These are phyloP conservation scores for Lactifluus volemus DNA, from an alignment of 768 basidiomycete genomes.

Conservation along the genomic window DNA sequence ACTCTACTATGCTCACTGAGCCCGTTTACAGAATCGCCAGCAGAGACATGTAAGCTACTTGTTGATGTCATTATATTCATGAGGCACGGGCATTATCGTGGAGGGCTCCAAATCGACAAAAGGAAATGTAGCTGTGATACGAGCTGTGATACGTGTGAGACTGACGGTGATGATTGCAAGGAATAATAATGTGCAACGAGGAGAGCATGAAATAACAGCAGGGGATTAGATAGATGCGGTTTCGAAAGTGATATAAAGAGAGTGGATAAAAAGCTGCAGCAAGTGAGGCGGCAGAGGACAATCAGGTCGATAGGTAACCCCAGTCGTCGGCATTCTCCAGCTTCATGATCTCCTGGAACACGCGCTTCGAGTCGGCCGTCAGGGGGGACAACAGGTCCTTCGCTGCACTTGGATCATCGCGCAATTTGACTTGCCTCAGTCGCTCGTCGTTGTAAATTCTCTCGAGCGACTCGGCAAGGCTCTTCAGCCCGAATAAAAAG, in stretches of 20 bases:
- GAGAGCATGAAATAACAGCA: constrained; percentile 13
- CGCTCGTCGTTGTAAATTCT: constrained; percentile 85
- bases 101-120: background rate
- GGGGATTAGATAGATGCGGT: constrained; percentile 2
- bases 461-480: constrained; percentile 65
- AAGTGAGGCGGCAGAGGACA: background rate
- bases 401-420: constrained; percentile 42
- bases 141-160: constrained; percentile 2
- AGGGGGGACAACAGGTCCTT: constrained; percentile 53
- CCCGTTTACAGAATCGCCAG: background rate
- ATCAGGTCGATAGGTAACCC: constrained; percentile 68
- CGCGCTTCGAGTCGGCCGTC: constrained; percentile 63
- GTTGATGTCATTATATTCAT: constrained; percentile 12
- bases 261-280: background rate
- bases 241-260: background rate
- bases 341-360: constrained; percentile 67
- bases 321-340: constrained; percentile 55
- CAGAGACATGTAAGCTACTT: constrained; percentile 8
- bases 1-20: background rate
- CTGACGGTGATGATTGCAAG: constrained; percentile 1
- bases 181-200: constrained; percentile 4
- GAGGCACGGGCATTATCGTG: constrained; percentile 6
- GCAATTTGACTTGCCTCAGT: constrained; percentile 50
- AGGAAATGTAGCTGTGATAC: constrained; percentile 1
- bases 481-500: constrained; percentile 86